Evolutionary conservation across 208 protist genomes (phyloP), one percentile per base, ranked within the genome.

Genomic region (Novymonas esmeraldas): DNA sequence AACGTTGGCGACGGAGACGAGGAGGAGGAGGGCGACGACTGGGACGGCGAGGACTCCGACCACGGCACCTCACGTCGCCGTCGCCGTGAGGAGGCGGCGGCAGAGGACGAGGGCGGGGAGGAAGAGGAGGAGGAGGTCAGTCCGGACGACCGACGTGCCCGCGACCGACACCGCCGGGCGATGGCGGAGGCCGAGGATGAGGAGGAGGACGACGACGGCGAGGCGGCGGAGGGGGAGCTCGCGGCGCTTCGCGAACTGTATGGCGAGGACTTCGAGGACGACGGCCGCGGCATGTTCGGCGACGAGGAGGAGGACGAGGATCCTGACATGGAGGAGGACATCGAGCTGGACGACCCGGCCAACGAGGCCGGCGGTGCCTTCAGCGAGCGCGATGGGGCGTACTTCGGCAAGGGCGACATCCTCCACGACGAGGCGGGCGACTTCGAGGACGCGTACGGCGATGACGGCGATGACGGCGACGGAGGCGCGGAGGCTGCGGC

Each of bases 201-300:
- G 24, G 77, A 72, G 46, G 70, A 81, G 13, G 78, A 79, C 24
- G 81, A 87, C 29, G 70, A 77, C 20, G 73, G 71, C 26, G 78
- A 24, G 52, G 76, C 48, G 18, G 83, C 70, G 5, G 75, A 85
- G 14, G 92, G 92, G 70, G 92, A 96, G 54, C 76, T 90, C 9
- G 88, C 77, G 14, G 89, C 92, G 20, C 69, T 96, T 56, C 75
- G 79, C 34, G 87, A 95, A 70, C 84, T 96, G 71, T 96, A 96
- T 78, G 92, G 92, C 34, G 89, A 91, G 22, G 92, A 94, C 76
- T 95, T 92, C 51, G 88, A 92, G 14, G 81, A 87, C 31, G 84
- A 90, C 60, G 87, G 67, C n/a, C 79, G 76, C 13, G 81, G 71
- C 50, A 60, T 70, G 6, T 41, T 80, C 0, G 73, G 59, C 1